Evolutionary conservation across 192 early-diverging fungal genomes (phyloP).

Genomic region (Coemansia sp.): DNA sequence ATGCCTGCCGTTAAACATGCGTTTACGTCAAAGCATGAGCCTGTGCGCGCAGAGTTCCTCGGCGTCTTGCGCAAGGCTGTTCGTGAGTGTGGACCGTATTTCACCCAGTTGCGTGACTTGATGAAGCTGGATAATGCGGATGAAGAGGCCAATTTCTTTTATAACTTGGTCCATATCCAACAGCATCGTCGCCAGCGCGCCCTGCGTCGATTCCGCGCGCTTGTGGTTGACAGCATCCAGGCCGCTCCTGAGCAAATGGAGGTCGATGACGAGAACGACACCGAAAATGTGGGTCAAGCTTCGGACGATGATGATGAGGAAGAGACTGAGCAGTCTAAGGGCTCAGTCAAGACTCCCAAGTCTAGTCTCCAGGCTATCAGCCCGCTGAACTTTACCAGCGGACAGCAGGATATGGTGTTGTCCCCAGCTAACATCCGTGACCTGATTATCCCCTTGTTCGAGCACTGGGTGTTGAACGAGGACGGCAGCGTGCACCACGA

Average conservation of each 20-base stretch:
- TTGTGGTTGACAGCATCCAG: slow-evolving; percentile 16
- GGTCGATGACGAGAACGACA: slow-evolving; percentile 23
- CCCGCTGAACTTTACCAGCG: slow-evolving; percentile 34
- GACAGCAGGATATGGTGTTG: slow-evolving; percentile 22
- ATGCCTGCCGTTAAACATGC: slow-evolving; percentile 46
- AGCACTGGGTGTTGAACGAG: slow-evolving; percentile 85
- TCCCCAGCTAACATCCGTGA: slow-evolving; percentile 46
- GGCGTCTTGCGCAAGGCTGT: slow-evolving; percentile 37
- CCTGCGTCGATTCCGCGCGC: slow-evolving; percentile 70
- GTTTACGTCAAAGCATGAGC: slow-evolving; percentile 36
- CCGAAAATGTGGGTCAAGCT: background rate
- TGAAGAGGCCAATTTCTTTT: slow-evolving; percentile 87
- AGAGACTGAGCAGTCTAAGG: slow-evolving; percentile 1
- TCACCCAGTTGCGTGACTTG: slow-evolving; percentile 52
- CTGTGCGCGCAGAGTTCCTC: slow-evolving; percentile 44
- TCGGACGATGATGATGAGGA: slow-evolving; percentile 12
- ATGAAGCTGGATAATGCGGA: slow-evolving; percentile 42
- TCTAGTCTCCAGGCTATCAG: slow-evolving; percentile 7
- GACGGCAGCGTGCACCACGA: slow-evolving; percentile 71
- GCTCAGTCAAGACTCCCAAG: background rate
- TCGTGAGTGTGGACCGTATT: slow-evolving; percentile 34
- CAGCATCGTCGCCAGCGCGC: slow-evolving; percentile 90
- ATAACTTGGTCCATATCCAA: slow-evolving; percentile 95
- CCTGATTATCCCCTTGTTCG: slow-evolving; percentile 80
- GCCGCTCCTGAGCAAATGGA: slow-evolving; percentile 33